A percentile compares a stretch with the other conserved stretches of the same genome.
These are phyloP conservation scores for Baeospora myosura DNA, from an alignment of 1,284 basidiomycete species.

Conservation along the genomic window DNA sequence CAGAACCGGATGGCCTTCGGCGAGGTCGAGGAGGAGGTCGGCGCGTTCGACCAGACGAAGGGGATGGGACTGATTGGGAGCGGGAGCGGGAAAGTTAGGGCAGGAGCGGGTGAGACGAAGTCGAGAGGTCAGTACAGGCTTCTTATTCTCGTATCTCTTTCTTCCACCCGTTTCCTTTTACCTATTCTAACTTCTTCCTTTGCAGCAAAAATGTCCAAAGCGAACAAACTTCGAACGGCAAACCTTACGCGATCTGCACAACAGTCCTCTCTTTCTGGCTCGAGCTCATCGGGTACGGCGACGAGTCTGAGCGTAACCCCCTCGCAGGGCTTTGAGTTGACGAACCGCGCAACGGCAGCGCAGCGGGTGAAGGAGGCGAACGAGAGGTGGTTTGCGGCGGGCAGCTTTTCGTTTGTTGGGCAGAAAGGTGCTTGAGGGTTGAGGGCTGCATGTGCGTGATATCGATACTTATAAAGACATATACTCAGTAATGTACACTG, in stretches of 20 bases:
- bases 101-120: slow-evolving; percentile 78
- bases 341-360: slow-evolving; percentile 72
- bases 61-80: slow-evolving; percentile 95
- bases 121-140: slow-evolving; percentile 60
- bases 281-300: slow-evolving; percentile 86
- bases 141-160: slow-evolving; percentile 6
- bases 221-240: slow-evolving; percentile 86
- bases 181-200: background rate
- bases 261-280: slow-evolving; percentile 29
- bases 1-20: slow-evolving; percentile 98
- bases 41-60: slow-evolving; percentile 93
- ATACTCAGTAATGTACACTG: no score
- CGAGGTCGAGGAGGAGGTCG: slow-evolving; percentile 91
- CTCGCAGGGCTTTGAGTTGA: slow-evolving; percentile 89
- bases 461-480: no score
- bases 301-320: slow-evolving; percentile 94
- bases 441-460: slow-evolving; percentile 28
- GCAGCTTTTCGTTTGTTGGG: slow-evolving; percentile 76
- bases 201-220: slow-evolving; percentile 93
- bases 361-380: slow-evolving; percentile 87
- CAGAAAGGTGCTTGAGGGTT: slow-evolving; percentile 43
- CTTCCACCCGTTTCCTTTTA: slow-evolving; percentile 6
- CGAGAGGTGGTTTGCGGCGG: slow-evolving; percentile 85
- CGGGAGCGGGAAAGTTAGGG: slow-evolving; percentile 81
- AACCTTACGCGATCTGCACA: slow-evolving; percentile 71